A percentile compares a stretch with the other conserved stretches of the same genome.
Evolutionary conservation across 306 rosid genomes (phyloP).

Genomic region (Echinosophora koreensis): DNA sequence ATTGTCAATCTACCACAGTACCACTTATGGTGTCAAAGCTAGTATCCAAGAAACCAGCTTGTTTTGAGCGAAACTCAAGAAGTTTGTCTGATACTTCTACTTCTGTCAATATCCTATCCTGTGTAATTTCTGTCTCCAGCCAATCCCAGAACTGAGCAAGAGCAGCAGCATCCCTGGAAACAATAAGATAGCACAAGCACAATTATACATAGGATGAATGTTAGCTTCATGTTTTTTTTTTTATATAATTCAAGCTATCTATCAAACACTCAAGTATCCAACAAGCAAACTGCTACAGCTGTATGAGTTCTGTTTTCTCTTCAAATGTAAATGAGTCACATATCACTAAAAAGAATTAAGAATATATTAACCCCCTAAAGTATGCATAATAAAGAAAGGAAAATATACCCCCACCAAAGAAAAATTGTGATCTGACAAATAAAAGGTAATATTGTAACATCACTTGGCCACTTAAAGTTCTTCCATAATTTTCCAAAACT

Average conservation of each 20-base stretch:
- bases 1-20: constrained; percentile 60
- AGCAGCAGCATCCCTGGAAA: constrained; percentile 94
- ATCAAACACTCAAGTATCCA: constrained; percentile 7
- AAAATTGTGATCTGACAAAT: constrained; percentile 35
- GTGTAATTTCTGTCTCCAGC: constrained; percentile 78
- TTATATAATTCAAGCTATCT: constrained; percentile 11
- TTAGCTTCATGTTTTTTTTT: not conserved
- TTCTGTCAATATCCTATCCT: constrained; percentile 70
- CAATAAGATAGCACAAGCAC: constrained; percentile 44
- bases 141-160: constrained; percentile 94
- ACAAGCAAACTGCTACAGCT: constrained; percentile 18
- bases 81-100: constrained; percentile 87
- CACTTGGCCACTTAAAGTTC: constrained; percentile 12
- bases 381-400: not conserved
- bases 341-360: not conserved
- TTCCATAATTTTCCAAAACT: constrained; percentile 12
- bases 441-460: not conserved
- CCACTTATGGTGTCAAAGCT: constrained; percentile 99
- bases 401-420: not conserved
- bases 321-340: constrained; percentile 10
- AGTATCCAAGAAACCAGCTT: constrained; percentile 89
- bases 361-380: constrained; percentile 10
- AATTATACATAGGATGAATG: constrained; percentile 38
- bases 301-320: constrained; percentile 29
- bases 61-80: constrained; percentile 87